Evolutionary conservation across 106 monocot genomes (phyloP).

Genomic region (Allium cepa): DNA sequence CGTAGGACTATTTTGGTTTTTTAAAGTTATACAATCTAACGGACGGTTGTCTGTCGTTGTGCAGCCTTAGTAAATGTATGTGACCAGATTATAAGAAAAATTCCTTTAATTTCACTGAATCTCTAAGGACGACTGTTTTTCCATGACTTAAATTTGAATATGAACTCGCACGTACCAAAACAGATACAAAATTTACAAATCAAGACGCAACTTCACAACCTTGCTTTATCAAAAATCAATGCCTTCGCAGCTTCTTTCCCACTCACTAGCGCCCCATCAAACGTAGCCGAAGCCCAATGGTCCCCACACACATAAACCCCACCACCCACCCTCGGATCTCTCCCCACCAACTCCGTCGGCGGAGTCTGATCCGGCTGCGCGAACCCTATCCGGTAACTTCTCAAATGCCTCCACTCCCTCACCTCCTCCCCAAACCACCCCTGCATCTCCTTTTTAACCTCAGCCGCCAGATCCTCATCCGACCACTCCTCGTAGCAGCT

Average conservation of each 20-base stretch:
- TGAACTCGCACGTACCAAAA: too few relatives aligned
- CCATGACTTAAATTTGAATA: too few relatives aligned
- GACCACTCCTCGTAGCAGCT: constrained; percentile 18
- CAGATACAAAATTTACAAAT: too few relatives aligned
- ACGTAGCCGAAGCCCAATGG: constrained; percentile 70
- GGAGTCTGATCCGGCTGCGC: constrained; percentile 94
- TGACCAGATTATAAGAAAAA: too few relatives aligned
- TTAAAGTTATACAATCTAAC: too few relatives aligned
- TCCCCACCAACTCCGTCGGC: constrained; percentile 47
- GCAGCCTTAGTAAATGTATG: too few relatives aligned
- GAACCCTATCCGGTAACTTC: constrained; percentile 77
- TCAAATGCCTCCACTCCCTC: constrained; percentile 53
- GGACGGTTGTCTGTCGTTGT: too few relatives aligned
- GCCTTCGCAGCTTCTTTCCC: constrained; percentile 78
- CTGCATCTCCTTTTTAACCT: constrained; percentile 54
- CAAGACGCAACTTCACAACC: too few relatives aligned
- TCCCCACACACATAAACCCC: constrained; percentile 89
- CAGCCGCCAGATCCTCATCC: constrained; percentile 48
- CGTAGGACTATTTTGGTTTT: too few relatives aligned
- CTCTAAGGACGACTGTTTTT: too few relatives aligned
- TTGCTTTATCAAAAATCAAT: constrained; percentile 27
- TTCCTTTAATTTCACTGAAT: too few relatives aligned
- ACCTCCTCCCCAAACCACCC: constrained; percentile 85
- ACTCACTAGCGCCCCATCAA: constrained; percentile 83
- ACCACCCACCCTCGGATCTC: constrained; percentile 43